Evolutionary conservation across 768 basidiomycete species (phyloP), one percentile per base, ranked within the genome.

Genomic region (Amanita inopinata): DNA sequence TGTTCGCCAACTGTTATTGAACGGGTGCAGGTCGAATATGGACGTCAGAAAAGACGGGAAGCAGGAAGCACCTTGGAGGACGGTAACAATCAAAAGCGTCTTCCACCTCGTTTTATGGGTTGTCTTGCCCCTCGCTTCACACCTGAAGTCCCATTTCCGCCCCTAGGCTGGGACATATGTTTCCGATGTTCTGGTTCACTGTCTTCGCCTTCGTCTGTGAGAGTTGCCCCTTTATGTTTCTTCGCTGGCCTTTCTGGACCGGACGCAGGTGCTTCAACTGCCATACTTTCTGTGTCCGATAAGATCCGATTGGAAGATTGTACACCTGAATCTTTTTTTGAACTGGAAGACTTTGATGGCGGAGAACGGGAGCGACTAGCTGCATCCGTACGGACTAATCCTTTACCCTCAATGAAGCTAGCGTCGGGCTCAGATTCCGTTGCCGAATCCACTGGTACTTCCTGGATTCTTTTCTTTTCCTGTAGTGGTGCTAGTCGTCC

Each of bases 61-160:
- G n/a, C 22, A 9, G 10, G 14, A 39, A n/a, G n/a, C 10, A 10
- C 25, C 37, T 20, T 18, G 40, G 20, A 28, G 37, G 11, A 35
- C 33, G 33, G 15, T 36, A 4, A 8, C 12, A 17, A 47, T 69
- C 68, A 85, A 65, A 84, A 88, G 48, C 80, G 73, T 57, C 76
- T 83, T 22, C 78, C 82, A 25, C 80, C 80, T 50, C 84, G 74
- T 61, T 79, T 86, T 48, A 87, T 65, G 3, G 85, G 85, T 51
- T 88, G 84, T 51, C 76, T 73, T 33, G 77, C 67, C 30, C 78
- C 78, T 41, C 77, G 65, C 47, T 67, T 65, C 17, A 48, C 49
- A 66, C 57, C 50, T 61, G 64, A 36, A 67, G 43, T 11, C n/a
- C 27, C 43, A 18, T 22, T 44, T 25, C 43, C 43, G 28, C 28